Percentiles rank a stretch among this genome's conserved stretches.
phyloP scores from a whole-genome alignment of 345 rosid genomes.

The Arabis hirsuta region DNA sequence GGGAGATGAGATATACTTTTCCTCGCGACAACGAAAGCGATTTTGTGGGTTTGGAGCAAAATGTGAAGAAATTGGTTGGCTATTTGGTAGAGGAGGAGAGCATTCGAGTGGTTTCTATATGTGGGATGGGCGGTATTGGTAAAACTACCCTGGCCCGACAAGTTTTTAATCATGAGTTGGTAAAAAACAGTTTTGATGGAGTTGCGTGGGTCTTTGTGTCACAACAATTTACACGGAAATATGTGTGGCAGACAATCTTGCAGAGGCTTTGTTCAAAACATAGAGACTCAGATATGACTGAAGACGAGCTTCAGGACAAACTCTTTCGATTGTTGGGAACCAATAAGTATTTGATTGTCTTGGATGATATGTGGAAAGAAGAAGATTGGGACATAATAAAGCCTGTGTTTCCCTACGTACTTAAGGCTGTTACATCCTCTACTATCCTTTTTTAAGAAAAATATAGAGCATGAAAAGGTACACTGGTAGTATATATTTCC shows the following conservation, averaged over 20 bases:
- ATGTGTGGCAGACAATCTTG: slow-evolving; percentile 45
- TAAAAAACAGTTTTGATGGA: slow-evolving; percentile 33
- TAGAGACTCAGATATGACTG: slow-evolving; percentile 24
- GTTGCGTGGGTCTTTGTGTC: slow-evolving; percentile 54
- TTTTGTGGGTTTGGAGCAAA: slow-evolving; percentile 50
- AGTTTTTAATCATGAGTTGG: slow-evolving; percentile 24
- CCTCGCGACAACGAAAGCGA: slow-evolving; percentile 26
- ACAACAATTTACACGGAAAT: slow-evolving; percentile 34
- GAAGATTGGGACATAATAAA: slow-evolving; percentile 45
- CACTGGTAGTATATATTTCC: background rate
- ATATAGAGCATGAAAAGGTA: background rate
- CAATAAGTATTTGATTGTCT: slow-evolving; percentile 45
- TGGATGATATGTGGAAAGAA: slow-evolving; percentile 54
- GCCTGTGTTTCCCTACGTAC: slow-evolving; percentile 33
- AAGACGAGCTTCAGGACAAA: slow-evolving; percentile 31
- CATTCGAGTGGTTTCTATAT: slow-evolving; percentile 39
- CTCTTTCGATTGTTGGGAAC: slow-evolving; percentile 26
- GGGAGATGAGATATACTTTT: slow-evolving; percentile 28
- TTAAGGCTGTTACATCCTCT: too few relatives aligned
- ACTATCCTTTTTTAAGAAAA: background rate
- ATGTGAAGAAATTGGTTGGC: slow-evolving; percentile 23
- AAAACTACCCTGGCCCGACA: slow-evolving; percentile 54
- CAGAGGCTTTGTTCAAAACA: slow-evolving; percentile 30
- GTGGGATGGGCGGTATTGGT: slow-evolving; percentile 66
- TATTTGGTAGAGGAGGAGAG: slow-evolving; percentile 15